Evolutionary conservation across 2,329 filamentous ascomycete species (phyloP).

Genomic region (Apiospora kogelbergensis): DNA sequence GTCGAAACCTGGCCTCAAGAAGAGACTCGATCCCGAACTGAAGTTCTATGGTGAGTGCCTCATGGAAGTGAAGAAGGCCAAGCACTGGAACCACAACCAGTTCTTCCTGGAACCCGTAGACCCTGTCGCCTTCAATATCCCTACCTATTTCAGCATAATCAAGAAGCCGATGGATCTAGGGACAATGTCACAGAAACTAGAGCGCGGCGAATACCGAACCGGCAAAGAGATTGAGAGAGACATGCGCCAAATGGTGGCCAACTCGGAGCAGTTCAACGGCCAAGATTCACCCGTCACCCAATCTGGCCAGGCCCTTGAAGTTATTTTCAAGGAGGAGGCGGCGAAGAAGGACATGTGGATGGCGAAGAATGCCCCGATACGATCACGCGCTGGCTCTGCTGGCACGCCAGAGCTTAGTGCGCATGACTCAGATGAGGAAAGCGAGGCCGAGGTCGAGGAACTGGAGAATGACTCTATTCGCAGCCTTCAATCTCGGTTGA

Average conservation of each 20-base stretch:
- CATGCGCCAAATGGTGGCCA: constrained; percentile 78
- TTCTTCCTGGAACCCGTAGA: constrained; percentile 87
- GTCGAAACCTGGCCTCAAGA: constrained; percentile 74
- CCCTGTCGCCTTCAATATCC: constrained; percentile 90
- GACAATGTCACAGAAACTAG: constrained; percentile 78
- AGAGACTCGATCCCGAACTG: constrained; percentile 85
- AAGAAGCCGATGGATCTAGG: constrained; percentile 95
- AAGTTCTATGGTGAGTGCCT: constrained; percentile 86
- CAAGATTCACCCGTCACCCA: constrained; percentile 70
- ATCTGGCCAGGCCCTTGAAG: constrained; percentile 71
- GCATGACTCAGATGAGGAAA: constrained; percentile 73
- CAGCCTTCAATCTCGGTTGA: constrained; percentile 50
- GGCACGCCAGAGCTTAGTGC: constrained; percentile 65
- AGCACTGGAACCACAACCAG: constrained; percentile 65
- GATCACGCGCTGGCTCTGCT: constrained; percentile 46
- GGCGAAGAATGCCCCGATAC: constrained; percentile 64
- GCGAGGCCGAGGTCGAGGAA: constrained; percentile 56
- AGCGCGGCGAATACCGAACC: constrained; percentile 74
- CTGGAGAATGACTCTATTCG: constrained; percentile 51
- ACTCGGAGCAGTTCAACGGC: constrained; percentile 89
- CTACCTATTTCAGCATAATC: constrained; percentile 88
- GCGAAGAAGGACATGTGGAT: constrained; percentile 79
- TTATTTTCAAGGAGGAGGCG: constrained; percentile 75
- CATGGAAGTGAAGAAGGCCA: constrained; percentile 72
- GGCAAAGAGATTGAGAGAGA: constrained; percentile 86